These are phyloP conservation scores for Pseudogymnoascus sp. DNA, from an alignment of 2,329 filamentous ascomycete species.

Conservation along the genomic window DNA sequence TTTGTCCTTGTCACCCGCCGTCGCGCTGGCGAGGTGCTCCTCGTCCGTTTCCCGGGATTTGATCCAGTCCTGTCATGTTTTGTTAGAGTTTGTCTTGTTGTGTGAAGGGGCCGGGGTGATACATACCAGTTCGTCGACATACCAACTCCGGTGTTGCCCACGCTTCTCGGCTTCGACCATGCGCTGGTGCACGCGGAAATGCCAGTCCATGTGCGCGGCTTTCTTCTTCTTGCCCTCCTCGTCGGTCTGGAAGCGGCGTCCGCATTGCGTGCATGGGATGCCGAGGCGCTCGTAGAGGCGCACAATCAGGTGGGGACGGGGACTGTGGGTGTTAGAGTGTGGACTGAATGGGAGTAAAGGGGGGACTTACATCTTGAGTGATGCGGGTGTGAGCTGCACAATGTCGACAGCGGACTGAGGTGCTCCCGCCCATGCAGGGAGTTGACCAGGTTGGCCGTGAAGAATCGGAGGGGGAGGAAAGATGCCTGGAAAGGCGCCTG, in stretches of 20 bases:
- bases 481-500: neutral
- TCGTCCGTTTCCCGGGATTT: conserved; percentile 75
- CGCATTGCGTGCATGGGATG: conserved; percentile 85
- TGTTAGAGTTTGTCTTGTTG: conserved; percentile 21
- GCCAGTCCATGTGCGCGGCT: conserved; percentile 92
- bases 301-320: conserved; percentile 66
- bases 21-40: conserved; percentile 38
- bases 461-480: conserved; percentile 2
- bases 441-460: conserved; percentile 17
- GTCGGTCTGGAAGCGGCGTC: conserved; percentile 73
- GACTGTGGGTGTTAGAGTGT: conserved; percentile 39
- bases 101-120: neutral
- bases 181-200: conserved; percentile 87
- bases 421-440: conserved; percentile 23
- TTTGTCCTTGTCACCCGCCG: conserved; percentile 27
- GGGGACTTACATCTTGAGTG: conserved; percentile 62
- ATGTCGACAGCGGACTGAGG: conserved; percentile 34
- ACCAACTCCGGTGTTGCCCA: conserved; percentile 89
- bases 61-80: conserved; percentile 68
- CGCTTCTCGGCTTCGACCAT: conserved; percentile 79
- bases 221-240: conserved; percentile 78
- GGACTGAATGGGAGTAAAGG: neutral
- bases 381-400: conserved; percentile 56
- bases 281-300: conserved; percentile 74
- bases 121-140: conserved; percentile 76